Percentiles rank a stretch among this genome's conserved stretches.
phyloP scores from a whole-genome alignment of 306 rosid species.

The Cucurbita argyrosperma region DNA sequence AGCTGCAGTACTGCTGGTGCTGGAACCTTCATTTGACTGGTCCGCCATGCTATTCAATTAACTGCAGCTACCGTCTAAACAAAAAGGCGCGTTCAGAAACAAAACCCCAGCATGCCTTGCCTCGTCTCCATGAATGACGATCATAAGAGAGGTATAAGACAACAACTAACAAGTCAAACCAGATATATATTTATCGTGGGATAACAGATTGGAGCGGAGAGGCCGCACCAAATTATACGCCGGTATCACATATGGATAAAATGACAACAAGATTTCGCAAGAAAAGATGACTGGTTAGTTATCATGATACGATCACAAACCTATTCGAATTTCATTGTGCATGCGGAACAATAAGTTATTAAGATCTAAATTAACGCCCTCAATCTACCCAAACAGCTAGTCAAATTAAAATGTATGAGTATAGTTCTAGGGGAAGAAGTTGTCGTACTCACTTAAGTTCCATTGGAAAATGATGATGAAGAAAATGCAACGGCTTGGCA shows the following conservation, averaged over 20 bases:
- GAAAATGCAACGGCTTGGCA: not conserved
- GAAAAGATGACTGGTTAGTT: not conserved
- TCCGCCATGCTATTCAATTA: constrained; percentile 40
- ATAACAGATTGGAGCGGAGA: not conserved
- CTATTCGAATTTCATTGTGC: not conserved
- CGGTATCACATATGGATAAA: not conserved
- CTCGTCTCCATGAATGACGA: not conserved
- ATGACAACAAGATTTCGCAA: not conserved
- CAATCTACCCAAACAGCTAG: not conserved
- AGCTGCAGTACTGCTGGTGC: constrained; percentile 37
- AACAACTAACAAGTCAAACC: not conserved
- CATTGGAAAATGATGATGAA: not conserved
- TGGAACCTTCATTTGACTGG: constrained; percentile 47
- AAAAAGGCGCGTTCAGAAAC: not conserved
- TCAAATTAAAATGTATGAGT: not conserved
- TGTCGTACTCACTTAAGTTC: not conserved
- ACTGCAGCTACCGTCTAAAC: constrained; percentile 14
- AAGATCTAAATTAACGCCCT: not conserved
- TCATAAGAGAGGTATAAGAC: not conserved
- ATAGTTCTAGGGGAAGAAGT: not conserved
- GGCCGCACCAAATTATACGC: not conserved
- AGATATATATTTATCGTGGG: not conserved
- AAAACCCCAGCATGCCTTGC: not conserved
- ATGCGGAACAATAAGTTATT: not conserved
- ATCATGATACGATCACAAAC: not conserved